Percentiles rank a stretch among this genome's conserved stretches.
phyloP scores from a whole-genome alignment of 106 monocot species.

The Xerophyta viscosa region DNA sequence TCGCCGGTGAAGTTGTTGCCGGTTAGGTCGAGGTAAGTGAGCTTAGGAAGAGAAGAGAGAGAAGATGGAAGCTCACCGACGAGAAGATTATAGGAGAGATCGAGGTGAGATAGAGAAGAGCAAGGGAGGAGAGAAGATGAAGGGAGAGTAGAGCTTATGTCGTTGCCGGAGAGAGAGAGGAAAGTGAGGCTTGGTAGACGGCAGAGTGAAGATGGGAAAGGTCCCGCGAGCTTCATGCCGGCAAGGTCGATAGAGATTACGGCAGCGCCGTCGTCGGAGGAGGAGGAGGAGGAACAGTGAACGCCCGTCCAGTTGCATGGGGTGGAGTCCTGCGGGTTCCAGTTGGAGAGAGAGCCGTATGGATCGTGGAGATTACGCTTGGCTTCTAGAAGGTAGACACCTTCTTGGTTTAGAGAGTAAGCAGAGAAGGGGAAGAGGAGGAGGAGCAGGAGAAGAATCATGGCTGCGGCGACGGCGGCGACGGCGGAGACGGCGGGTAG shows the following conservation, averaged over 20 bases:
- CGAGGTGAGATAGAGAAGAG: constrained; percentile 36
- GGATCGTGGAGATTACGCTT: constrained; percentile 26
- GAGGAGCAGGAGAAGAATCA: too few relatives aligned
- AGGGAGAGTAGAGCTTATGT: constrained; percentile 33
- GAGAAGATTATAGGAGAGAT: constrained; percentile 49
- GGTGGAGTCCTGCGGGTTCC: constrained; percentile 18
- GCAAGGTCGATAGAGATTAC: constrained; percentile 21
- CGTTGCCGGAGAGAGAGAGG: constrained; percentile 48
- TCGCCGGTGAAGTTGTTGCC: constrained; percentile 57
- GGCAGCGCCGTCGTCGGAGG: too few relatives aligned
- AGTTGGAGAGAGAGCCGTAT: constrained; percentile 22
- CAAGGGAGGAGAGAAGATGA: constrained; percentile 34
- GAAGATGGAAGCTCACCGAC: constrained; percentile 30
- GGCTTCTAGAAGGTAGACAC: constrained; percentile 21
- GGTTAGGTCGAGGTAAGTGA: constrained; percentile 42
- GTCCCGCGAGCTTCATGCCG: constrained; percentile 18
- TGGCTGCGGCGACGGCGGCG: too few relatives aligned
- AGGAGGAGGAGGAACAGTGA: constrained; percentile 23
- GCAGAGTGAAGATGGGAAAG: constrained; percentile 38
- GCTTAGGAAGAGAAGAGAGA: constrained; percentile 23
- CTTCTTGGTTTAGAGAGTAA: constrained; percentile 15
- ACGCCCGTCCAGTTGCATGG: constrained; percentile 46
- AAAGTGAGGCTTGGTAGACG: constrained; percentile 27
- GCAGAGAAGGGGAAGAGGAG: too few relatives aligned
- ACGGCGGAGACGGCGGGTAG: too few relatives aligned